Percentiles rank a stretch among this genome's conserved stretches.
phyloP scores from a whole-genome alignment of 495 filamentous ascomycete species.

The Penicillium cosmopolitanum region DNA sequence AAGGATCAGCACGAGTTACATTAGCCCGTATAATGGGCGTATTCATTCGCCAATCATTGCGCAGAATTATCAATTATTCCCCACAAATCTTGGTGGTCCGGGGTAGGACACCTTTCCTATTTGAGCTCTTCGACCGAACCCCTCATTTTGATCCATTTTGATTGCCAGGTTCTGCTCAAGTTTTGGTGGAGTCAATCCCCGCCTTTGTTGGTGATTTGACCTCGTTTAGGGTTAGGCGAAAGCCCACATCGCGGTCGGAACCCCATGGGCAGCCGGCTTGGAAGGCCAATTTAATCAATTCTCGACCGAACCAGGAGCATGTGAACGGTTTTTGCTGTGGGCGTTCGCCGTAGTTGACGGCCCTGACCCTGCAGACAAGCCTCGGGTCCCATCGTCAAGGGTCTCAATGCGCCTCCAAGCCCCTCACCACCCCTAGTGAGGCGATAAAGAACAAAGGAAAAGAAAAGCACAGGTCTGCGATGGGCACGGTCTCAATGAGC shows the following conservation, averaged over 20 bases:
- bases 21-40: conserved; percentile 1
- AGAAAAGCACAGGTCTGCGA: not conserved
- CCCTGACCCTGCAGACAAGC: conserved; percentile 2
- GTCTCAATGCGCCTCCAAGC: not conserved
- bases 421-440: not conserved
- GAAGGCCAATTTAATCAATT: conserved; percentile 5
- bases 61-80: not conserved
- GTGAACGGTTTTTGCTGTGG: conserved; percentile 9
- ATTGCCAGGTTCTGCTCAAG: too few species aligned
- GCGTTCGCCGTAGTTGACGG: conserved; percentile 9
- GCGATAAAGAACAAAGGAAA: not conserved
- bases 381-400: conserved; percentile 2
- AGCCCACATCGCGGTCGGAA: conserved; percentile 10
- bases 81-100: conserved; percentile 7
- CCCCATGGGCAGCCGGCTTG: conserved; percentile 15
- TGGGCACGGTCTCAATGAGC: conserved; percentile 4
- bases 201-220: conserved; percentile 1
- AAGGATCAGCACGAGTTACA: conserved; percentile 3
- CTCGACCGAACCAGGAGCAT: conserved; percentile 11
- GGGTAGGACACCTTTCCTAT: conserved; percentile 9
- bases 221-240: conserved; percentile 11
- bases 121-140: conserved; percentile 10
- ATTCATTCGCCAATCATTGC: conserved; percentile 6
- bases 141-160: conserved; percentile 10
- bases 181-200: conserved; percentile 2